These are phyloP conservation scores for Gastrolobium villosum DNA, from an alignment of 306 rosid genomes.

Conservation along the genomic window DNA sequence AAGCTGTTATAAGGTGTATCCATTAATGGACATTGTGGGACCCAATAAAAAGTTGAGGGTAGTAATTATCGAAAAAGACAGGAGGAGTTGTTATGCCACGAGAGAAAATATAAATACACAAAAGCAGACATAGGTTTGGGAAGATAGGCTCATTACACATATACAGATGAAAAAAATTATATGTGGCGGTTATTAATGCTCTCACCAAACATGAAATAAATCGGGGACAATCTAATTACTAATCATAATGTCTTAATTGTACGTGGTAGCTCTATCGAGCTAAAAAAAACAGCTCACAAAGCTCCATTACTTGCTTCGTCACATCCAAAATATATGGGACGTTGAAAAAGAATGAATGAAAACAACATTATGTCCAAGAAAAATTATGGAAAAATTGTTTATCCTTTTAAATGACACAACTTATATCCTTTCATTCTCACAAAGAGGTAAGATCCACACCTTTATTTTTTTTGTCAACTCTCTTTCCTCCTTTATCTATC, in stretches of 20 bases:
- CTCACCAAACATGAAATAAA: constrained; percentile 54
- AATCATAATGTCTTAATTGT: background rate
- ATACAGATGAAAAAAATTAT: constrained; percentile 11
- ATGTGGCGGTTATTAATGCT: constrained; percentile 39
- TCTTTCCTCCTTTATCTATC: no score
- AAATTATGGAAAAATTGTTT: no score
- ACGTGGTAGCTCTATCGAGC: constrained; percentile 1
- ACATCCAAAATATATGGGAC: background rate
- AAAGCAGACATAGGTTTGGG: constrained; percentile 24
- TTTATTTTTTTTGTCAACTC: no score
- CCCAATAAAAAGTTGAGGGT: constrained; percentile 31
- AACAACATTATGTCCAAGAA: background rate
- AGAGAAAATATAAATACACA: background rate
- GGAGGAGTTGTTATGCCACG: background rate
- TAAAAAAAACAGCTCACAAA: constrained; percentile 39
- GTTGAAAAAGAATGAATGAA: background rate
- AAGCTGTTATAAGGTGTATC: background rate
- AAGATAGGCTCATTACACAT: background rate
- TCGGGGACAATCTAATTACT: constrained; percentile 30
- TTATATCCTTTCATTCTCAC: no score
- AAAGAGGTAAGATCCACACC: no score
- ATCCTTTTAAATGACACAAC: no score
- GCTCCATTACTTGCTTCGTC: background rate
- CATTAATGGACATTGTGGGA: constrained; percentile 33
- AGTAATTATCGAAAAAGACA: constrained; percentile 34